Percentiles rank a stretch among this genome's conserved stretches.
Conservation (phyloP, 345 rosid species). For the Linum trigynum region DNA sequence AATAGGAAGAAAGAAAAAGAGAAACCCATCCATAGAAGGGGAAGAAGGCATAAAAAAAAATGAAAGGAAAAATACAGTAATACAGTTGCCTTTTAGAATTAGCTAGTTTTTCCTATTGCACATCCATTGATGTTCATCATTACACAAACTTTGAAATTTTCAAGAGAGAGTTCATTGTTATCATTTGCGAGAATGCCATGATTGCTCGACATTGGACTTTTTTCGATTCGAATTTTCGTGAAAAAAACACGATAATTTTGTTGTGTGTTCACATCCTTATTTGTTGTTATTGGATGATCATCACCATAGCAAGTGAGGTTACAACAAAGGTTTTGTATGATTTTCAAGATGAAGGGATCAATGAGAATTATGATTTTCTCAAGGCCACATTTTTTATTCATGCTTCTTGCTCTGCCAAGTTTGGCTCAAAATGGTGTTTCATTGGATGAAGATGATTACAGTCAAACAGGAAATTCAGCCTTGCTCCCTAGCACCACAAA, state of each 20-base stretch:
- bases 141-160: slow-evolving; percentile 10
- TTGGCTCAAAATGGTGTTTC: slow-evolving; percentile 23
- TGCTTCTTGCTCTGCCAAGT: slow-evolving; percentile 24
- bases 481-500: slow-evolving; percentile 38
- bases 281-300: slow-evolving; percentile 11
- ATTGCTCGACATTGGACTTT: slow-evolving; percentile 13
- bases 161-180: background rate
- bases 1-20: no score
- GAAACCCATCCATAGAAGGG: background rate
- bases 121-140: background rate
- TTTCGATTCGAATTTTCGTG: slow-evolving; percentile 4
- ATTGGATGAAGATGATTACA: slow-evolving; percentile 50
- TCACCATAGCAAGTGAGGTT: background rate
- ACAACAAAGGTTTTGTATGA: background rate
- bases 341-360: slow-evolving; percentile 21
- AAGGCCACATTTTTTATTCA: slow-evolving; percentile 24
- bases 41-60: no score
- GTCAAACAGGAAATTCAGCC: slow-evolving; percentile 44
- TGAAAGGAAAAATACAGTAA: background rate
- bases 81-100: no score
- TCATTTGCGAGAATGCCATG: slow-evolving; percentile 22
- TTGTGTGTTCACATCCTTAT: slow-evolving; percentile 5
- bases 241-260: slow-evolving; percentile 12
- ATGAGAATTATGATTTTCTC: slow-evolving; percentile 20
- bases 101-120: slow-evolving; percentile 1